Evolutionary conservation across 2,329 filamentous ascomycete species (phyloP).

Genomic region (Periglandula ipomoeae): DNA sequence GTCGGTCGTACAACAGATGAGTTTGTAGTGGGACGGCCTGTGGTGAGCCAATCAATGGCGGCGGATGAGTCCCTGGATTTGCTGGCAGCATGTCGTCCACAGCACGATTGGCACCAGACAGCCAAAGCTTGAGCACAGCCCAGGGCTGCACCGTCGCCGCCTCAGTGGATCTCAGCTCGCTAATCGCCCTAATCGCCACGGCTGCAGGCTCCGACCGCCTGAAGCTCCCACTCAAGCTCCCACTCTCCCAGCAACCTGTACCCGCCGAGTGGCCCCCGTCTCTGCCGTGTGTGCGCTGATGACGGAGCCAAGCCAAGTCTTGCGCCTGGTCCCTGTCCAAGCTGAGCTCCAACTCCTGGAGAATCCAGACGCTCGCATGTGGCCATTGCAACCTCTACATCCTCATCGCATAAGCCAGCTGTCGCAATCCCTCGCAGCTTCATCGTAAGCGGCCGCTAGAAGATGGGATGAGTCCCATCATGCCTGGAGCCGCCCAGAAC

Average conservation of each 20-base stretch:
- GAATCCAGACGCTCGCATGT: neutral
- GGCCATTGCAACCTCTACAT: neutral
- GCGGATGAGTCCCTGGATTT: neutral
- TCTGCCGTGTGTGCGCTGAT: too few relatives aligned
- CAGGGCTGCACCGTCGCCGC: too few relatives aligned
- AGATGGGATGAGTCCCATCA: conserved; percentile 31
- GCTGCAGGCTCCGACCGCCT: neutral
- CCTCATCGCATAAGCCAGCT: neutral
- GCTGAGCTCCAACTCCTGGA: neutral
- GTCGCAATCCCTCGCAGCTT: neutral
- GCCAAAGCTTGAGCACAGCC: too few relatives aligned
- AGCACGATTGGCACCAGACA: too few relatives aligned
- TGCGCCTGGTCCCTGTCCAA: too few relatives aligned
- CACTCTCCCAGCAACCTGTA: too few relatives aligned
- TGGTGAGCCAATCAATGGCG: neutral
- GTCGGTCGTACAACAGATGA: too few relatives aligned
- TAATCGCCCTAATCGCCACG: too few relatives aligned
- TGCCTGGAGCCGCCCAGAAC: conserved; percentile 29
- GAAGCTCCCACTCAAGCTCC: neutral
- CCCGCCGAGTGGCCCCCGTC: too few relatives aligned
- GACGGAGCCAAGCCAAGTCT: neutral
- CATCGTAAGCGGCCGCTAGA: conserved; percentile 8
- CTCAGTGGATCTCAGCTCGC: too few relatives aligned
- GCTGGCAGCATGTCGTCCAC: too few relatives aligned
- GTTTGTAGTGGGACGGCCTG: neutral